These are phyloP conservation scores for Pseudocercospora vitis DNA, from an alignment of 2,329 filamentous ascomycete genomes.

Conservation along the genomic window DNA sequence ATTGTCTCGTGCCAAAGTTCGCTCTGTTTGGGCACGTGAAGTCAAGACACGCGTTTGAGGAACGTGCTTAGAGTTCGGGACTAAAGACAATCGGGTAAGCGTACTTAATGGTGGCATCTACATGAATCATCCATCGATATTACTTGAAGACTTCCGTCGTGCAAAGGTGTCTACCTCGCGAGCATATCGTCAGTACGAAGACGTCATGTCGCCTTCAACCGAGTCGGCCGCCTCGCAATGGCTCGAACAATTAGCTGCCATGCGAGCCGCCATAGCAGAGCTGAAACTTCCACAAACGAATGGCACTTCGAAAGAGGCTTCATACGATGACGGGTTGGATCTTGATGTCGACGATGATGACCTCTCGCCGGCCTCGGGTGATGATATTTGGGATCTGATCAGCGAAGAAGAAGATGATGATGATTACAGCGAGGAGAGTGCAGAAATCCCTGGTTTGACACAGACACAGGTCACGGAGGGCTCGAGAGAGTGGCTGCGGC, in stretches of 20 bases:
- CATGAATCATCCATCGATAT: slow-evolving; percentile 16
- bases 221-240: slow-evolving; percentile 52
- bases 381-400: slow-evolving; percentile 93
- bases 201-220: slow-evolving; percentile 22
- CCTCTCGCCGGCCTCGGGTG: slow-evolving; percentile 60
- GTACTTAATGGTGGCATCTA: background rate
- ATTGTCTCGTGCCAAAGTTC: too few species aligned
- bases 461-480: slow-evolving; percentile 34
- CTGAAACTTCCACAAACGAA: slow-evolving; percentile 58
- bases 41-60: background rate
- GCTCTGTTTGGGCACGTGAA: slow-evolving; percentile 3
- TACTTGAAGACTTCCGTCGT: too few species aligned
- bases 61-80: background rate
- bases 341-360: slow-evolving; percentile 67
- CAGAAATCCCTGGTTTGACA: slow-evolving; percentile 49
- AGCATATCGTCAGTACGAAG: background rate
- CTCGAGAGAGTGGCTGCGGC: slow-evolving; percentile 64
- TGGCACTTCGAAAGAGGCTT: slow-evolving; percentile 43
- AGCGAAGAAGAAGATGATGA: slow-evolving; percentile 70
- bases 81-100: background rate
- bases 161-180: too few species aligned
- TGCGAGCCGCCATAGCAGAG: slow-evolving; percentile 80
- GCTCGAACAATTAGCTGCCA: slow-evolving; percentile 79
- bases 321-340: slow-evolving; percentile 38
- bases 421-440: slow-evolving; percentile 63